Evolutionary conservation across 176 grass and related monocot genomes (phyloP).

Genomic region (Eragrostis nindensis): DNA sequence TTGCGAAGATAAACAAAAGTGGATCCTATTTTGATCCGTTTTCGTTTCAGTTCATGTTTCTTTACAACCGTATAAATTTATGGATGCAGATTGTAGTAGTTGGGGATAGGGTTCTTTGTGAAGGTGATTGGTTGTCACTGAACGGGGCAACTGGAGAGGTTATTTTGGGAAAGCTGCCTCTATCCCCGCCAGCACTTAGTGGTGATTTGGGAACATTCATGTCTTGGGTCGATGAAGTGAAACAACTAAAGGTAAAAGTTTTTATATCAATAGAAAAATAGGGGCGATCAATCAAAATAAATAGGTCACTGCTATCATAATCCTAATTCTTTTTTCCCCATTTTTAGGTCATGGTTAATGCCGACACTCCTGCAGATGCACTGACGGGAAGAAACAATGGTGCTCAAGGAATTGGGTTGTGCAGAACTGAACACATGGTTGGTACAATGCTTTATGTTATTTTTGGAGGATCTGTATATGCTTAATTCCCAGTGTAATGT

Average conservation of each 20-base stretch:
- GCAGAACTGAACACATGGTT: constrained; percentile 95
- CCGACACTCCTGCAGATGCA: constrained; percentile 93
- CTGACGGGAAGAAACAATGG: constrained; percentile 83
- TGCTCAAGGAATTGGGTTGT: constrained; percentile 91
- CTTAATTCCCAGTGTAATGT: neutral
- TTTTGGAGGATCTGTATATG: neutral
- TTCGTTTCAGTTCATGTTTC: neutral
- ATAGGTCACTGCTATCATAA: neutral
- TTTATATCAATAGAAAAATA: neutral
- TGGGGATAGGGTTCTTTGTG: constrained; percentile 60
- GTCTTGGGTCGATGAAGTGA: constrained; percentile 88
- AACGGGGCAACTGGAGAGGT: constrained; percentile 97
- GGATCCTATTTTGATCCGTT: constrained; percentile 8
- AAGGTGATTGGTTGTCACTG: constrained; percentile 92
- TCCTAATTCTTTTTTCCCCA: constrained; percentile 9
- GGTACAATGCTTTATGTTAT: constrained; percentile 17
- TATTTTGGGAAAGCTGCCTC: constrained; percentile 80
- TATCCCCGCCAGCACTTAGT: constrained; percentile 72
- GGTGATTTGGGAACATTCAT: constrained; percentile 79
- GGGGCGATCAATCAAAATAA: neutral
- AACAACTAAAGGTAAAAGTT: constrained; percentile 69
- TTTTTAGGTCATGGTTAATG: constrained; percentile 92
- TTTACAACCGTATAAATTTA: constrained; percentile 22
- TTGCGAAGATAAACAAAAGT: neutral
- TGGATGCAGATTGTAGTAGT: constrained; percentile 56